Conservation (phyloP, 2,329 filamentous ascomycete species). For the Colletotrichum sp. region DNA sequence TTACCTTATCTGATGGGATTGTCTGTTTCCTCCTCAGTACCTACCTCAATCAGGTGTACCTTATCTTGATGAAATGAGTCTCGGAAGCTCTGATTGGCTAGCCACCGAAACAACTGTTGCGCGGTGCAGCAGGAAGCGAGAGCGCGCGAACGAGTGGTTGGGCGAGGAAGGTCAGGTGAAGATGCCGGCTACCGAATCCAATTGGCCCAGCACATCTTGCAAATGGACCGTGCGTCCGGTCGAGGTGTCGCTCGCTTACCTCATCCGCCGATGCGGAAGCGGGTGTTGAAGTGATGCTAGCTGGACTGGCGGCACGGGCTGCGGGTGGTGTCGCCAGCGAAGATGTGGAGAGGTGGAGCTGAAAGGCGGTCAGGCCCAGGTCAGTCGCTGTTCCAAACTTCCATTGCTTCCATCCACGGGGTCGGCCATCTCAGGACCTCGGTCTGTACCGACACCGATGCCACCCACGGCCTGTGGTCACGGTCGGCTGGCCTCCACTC, state of each 20-base stretch:
- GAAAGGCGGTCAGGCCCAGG: constrained; percentile 14
- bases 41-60: not conserved
- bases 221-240: constrained; percentile 1
- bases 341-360: constrained; percentile 10
- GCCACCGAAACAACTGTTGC: not conserved
- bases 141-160: not conserved
- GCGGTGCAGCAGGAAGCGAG: not conserved
- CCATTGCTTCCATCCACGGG: not conserved
- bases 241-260: not conserved
- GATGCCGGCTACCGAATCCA: not conserved
- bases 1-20: not conserved
- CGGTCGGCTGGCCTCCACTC: not conserved
- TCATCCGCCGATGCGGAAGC: not conserved
- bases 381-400: not conserved
- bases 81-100: not conserved
- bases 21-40: not conserved
- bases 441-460: not conserved
- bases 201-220: not conserved
- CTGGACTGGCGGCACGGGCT: not conserved
- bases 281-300: not conserved
- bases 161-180: not conserved
- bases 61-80: not conserved
- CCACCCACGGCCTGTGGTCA: not conserved
- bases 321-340: not conserved
- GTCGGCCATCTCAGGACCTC: not conserved